These are phyloP conservation scores for Cunninghamia lanceolata DNA, from an alignment of 75 land plant species.

Conservation along the genomic window DNA sequence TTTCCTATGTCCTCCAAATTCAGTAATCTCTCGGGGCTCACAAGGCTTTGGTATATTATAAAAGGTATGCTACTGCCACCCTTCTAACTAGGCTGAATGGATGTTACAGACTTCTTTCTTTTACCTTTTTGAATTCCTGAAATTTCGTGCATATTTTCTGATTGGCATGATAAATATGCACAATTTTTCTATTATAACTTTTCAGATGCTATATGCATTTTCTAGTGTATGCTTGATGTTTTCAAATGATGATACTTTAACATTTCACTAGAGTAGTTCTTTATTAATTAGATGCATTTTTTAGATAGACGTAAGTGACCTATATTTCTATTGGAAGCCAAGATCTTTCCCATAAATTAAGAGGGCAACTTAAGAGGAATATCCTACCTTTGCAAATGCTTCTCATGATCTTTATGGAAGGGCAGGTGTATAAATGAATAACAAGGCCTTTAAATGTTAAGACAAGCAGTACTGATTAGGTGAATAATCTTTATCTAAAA, in stretches of 20 bases:
- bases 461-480: background rate
- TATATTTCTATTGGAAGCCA: background rate
- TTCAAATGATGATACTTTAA: too few relatives aligned
- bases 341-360: background rate
- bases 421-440: background rate
- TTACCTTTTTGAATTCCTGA: background rate
- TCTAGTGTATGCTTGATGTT: background rate
- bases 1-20: conserved; percentile 20
- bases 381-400: background rate
- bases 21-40: conserved; percentile 17
- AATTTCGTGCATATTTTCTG: background rate
- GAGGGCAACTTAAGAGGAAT: background rate
- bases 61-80: conserved; percentile 44
- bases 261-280: background rate
- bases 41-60: conserved; percentile 25
- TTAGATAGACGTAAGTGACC: background rate
- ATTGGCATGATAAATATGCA: background rate
- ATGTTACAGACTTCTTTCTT: background rate
- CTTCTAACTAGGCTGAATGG: conserved; percentile 5
- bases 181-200: background rate
- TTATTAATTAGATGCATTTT: background rate
- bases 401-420: background rate
- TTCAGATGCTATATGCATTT: background rate
- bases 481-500: background rate
- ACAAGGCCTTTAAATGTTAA: background rate